Conservation (phyloP, 1,284 basidiomycete species). For the Lignosus rhinocerotis region DNA sequence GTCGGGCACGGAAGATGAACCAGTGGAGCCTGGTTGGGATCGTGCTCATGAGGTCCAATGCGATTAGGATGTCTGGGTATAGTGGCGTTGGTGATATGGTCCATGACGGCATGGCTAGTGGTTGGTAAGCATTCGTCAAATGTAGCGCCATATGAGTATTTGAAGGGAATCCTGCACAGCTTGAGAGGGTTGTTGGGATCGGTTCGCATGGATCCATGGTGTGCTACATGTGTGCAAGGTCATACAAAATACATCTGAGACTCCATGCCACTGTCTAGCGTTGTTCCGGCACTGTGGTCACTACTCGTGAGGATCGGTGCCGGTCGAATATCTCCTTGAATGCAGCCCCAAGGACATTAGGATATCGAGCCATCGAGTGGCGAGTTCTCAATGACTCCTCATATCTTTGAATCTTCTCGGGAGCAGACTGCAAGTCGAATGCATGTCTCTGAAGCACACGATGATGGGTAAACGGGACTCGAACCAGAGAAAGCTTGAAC, state of each 20-base stretch:
- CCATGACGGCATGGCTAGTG: background rate
- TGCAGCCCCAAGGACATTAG: conserved; percentile 65
- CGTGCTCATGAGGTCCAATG: conserved; percentile 18
- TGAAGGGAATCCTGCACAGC: too few relatives aligned
- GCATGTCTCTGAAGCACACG: conserved; percentile 45
- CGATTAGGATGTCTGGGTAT: conserved; percentile 14
- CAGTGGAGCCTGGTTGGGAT: conserved; percentile 17
- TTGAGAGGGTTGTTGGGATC: too few relatives aligned
- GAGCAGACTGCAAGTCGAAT: conserved; percentile 71
- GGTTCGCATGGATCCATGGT: too few relatives aligned
- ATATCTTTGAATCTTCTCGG: conserved; percentile 67
- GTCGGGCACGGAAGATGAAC: conserved; percentile 15
- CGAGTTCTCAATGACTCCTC: conserved; percentile 55
- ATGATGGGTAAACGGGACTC: conserved; percentile 12
- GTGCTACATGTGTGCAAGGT: background rate
- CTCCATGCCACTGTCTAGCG: background rate
- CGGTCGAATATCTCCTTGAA: conserved; percentile 46
- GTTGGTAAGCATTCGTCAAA: too few relatives aligned
- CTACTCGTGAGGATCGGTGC: background rate
- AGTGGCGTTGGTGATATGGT: conserved; percentile 4
- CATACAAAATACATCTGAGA: background rate
- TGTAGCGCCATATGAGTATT: too few relatives aligned
- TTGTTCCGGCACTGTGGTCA: background rate
- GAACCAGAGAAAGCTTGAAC: conserved; percentile 21
- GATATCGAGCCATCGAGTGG: conserved; percentile 57